Conservation (phyloP, 2,329 filamentous ascomycete genomes). For the Verticillium zaregamsianum region DNA sequence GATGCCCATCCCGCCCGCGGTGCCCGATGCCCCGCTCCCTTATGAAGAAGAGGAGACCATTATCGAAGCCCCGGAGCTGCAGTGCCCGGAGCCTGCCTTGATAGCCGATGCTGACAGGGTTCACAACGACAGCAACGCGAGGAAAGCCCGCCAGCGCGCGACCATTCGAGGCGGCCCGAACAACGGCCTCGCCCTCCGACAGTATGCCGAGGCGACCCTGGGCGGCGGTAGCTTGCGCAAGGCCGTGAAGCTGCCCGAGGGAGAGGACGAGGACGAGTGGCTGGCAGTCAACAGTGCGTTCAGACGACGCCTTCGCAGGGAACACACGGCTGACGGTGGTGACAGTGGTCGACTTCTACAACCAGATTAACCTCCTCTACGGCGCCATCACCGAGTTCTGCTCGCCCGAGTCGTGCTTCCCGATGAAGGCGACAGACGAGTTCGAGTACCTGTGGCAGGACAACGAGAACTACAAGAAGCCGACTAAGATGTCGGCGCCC, state of each 20-base stretch:
- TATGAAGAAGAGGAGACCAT: slow-evolving; percentile 14
- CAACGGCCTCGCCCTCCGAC: slow-evolving; percentile 80
- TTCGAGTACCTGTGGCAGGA: slow-evolving; percentile 99
- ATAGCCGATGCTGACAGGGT: slow-evolving; percentile 22
- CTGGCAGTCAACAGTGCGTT: slow-evolving; percentile 86
- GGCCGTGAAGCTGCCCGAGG: slow-evolving; percentile 93
- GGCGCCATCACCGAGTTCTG: slow-evolving; percentile 99
- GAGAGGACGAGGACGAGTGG: slow-evolving; percentile 98
- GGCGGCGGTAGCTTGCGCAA: slow-evolving; percentile 93
- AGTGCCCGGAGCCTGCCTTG: slow-evolving; percentile 12
- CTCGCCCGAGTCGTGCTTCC: slow-evolving; percentile 92
- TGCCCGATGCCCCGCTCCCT: slow-evolving; percentile 10
- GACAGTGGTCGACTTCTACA: slow-evolving; percentile 98
- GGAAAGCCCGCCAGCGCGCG: slow-evolving; percentile 80
- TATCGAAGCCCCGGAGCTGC: slow-evolving; percentile 9
- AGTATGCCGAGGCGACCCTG: slow-evolving; percentile 96
- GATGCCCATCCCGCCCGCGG: slow-evolving; percentile 7
- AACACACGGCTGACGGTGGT: slow-evolving; percentile 19
- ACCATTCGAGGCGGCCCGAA: slow-evolving; percentile 80
- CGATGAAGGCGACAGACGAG: slow-evolving; percentile 99
- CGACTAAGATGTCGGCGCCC: slow-evolving; percentile 96
- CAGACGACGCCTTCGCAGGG: not conserved
- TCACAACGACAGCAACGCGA: slow-evolving; percentile 63
- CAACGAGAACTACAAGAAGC: slow-evolving; percentile 85
- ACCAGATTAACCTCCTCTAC: slow-evolving; percentile 98